Conservation (phyloP, 352 stramenopile species). For the Globisporangium cystogenes region DNA sequence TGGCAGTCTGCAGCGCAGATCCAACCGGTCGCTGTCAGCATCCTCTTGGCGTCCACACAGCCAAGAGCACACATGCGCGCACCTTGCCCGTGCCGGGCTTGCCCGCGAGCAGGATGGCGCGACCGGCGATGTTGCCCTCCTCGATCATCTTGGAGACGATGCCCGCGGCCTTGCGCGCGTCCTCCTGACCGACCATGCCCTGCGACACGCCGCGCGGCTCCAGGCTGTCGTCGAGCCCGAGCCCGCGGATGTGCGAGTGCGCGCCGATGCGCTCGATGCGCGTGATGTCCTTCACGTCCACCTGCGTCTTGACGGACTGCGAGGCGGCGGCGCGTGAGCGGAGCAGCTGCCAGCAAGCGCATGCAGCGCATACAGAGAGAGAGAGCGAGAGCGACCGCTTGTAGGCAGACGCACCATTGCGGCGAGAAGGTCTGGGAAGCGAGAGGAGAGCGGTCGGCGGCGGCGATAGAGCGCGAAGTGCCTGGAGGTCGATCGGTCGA, state of each 20-base stretch:
- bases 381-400: no score
- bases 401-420: background rate
- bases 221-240: slow-evolving; percentile 97
- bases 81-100: slow-evolving; percentile 95
- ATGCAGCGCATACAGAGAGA: background rate
- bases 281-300: slow-evolving; percentile 95
- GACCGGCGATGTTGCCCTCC: slow-evolving; percentile 96
- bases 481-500: background rate
- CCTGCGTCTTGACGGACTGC: slow-evolving; percentile 75
- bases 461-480: background rate
- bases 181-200: slow-evolving; percentile 96
- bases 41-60: background rate
- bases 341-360: no score
- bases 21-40: background rate
- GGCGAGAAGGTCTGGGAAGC: background rate
- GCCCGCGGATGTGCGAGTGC: slow-evolving; percentile 98
- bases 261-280: slow-evolving; percentile 98
- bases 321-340: background rate
- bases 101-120: slow-evolving; percentile 95
- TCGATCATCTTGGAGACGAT: slow-evolving; percentile 99
- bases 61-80: background rate
- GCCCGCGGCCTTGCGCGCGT: slow-evolving; percentile 91
- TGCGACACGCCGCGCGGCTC: slow-evolving; percentile 92
- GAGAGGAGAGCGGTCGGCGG: background rate
- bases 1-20: slow-evolving; percentile 82